Evolutionary conservation across 2,329 filamentous ascomycete genomes (phyloP), one percentile per base, ranked within the genome.

Genomic region (Diplodia mutila): DNA sequence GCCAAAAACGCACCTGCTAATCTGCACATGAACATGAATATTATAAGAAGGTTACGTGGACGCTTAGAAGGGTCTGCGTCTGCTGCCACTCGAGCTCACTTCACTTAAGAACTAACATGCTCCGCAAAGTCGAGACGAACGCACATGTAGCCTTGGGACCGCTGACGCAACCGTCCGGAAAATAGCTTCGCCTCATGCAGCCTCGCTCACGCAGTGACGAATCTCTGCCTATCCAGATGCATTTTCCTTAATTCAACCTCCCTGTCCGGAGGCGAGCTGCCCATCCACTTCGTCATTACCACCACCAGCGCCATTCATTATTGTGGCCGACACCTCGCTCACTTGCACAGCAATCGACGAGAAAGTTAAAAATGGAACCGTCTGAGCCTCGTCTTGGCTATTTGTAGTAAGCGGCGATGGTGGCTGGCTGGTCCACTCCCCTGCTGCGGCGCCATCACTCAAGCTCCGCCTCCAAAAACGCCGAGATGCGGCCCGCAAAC

Each of bases 401-500:
- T 21, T 3, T 8, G 21, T 46, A 21, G 9, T 46, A 46, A 46
- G 18, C 18, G 3, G 7, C 49, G 2, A 74, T 73, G 18, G 69
- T 72, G 12, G 73, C 73, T 12, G 29, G 52, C 52, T 54, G 52
- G 29, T 4, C 52, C n/a, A 9, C 14, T n/a, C n/a, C 18, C 12
- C 51, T 11, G 25, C 32, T n/a, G n/a, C n/a, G n/a, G n/a, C n/a
- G 27, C 51, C 51, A 18, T 16, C n/a, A 42, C 53, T 23, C 32
- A 16, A 39, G n/a, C 32, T 23, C 32, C n/a, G 32, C 14, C 34
- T 21, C 21, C n/a, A 23, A 34, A 29, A 29, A 42, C 39, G 14
- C 39, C 52, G 11, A 37, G 34, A 27, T 51, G 32, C 6, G 23
- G 39, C 51, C 42, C 23, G 21, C 29, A 25, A 63, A 27, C 3